A percentile compares a stretch with the other conserved stretches of the same genome.
Evolutionary conservation across 768 basidiomycete genomes (phyloP).

Genomic region (Trametes villosa): DNA sequence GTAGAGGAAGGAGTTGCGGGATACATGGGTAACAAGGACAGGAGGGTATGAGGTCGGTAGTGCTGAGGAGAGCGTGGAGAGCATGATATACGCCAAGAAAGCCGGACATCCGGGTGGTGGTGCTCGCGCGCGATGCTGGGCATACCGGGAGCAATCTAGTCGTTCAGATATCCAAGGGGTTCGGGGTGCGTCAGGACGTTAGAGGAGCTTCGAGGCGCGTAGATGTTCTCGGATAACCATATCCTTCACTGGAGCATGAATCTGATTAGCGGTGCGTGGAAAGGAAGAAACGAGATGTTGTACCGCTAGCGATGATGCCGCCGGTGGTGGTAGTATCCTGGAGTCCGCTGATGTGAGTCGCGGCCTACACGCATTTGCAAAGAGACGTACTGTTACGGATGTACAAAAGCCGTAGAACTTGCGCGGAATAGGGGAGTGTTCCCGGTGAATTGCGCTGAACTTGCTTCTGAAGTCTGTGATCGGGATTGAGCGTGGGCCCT

Average conservation of each 20-base stretch:
- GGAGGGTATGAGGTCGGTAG: not conserved
- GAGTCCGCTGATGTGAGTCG: not conserved
- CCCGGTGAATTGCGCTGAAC: conserved; percentile 76
- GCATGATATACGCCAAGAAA: not conserved
- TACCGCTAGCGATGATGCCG: conserved; percentile 78
- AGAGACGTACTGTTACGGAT: conserved; percentile 62
- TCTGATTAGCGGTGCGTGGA: not conserved
- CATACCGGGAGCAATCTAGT: not conserved
- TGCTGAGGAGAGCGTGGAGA: not conserved
- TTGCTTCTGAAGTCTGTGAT: conserved; percentile 64
- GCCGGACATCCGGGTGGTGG: not conserved
- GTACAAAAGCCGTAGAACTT: conserved; percentile 82
- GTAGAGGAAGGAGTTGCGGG: not conserved
- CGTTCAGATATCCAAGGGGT: too few species aligned
- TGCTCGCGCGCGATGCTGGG: not conserved
- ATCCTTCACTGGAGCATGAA: conserved; percentile 59
- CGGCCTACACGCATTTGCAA: not conserved
- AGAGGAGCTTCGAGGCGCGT: conserved; percentile 72
- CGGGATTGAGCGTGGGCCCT: not conserved
- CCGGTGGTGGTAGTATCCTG: conserved; percentile 73
- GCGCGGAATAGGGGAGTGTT: conserved; percentile 72
- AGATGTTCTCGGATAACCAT: conserved; percentile 83
- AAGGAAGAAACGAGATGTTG: conserved; percentile 30
- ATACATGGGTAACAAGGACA: not conserved
- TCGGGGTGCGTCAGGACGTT: conserved; percentile 23